Evolutionary conservation across 2,329 filamentous ascomycete species (phyloP), one percentile per base, ranked within the genome.

Genomic region (Aspergillus floridensis): DNA sequence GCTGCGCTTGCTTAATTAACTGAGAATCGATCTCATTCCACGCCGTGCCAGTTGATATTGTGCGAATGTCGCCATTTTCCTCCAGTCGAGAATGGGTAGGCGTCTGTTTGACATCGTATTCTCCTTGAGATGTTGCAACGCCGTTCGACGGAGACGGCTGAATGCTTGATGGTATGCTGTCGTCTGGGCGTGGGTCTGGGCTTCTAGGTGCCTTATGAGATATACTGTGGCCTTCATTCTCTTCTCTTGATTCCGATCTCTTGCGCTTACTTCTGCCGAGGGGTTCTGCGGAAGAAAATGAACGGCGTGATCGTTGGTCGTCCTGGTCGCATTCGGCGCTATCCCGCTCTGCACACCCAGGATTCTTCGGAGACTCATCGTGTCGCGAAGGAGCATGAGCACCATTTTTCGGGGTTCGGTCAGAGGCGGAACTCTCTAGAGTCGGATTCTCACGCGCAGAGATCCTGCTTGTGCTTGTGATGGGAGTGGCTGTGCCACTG

Each of bases 241-340:
- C 74, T 58, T 87, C 87, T 41, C 79, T 73, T 5, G 88, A 90
- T 49, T 81, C 77, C 6, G 90, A 91, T 61, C 90, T 84, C 74
- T 92, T 93, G 59, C 82, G 74, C 65, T 82, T 83, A 68, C 86
- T 85, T 75, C 88, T 89, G 63, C 65, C 66, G 59, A 64, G 57
- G 14, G 63, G 49, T 48, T 63, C 59, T 31, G 55, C 38, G 12
- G 64, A 61, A n/a, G 72, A 70, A 2, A 68, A 65, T 1, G 71
- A 72, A 32, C 60, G 66, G 46, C 64, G 70, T 19, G 69, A 68
- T 29, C 51, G 54, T 53, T 55, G 59, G 53, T 68, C 65, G 12
- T 70, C 67, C 54, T 66, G 68, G 53, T 61, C 62, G 44, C 65
- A 59, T 56, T 57, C 52, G 8, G 53, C 35, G 51, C 47, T 77